These are phyloP conservation scores for Pyrenopolyporus hunteri DNA, from an alignment of 495 filamentous ascomycete genomes.

Conservation along the genomic window DNA sequence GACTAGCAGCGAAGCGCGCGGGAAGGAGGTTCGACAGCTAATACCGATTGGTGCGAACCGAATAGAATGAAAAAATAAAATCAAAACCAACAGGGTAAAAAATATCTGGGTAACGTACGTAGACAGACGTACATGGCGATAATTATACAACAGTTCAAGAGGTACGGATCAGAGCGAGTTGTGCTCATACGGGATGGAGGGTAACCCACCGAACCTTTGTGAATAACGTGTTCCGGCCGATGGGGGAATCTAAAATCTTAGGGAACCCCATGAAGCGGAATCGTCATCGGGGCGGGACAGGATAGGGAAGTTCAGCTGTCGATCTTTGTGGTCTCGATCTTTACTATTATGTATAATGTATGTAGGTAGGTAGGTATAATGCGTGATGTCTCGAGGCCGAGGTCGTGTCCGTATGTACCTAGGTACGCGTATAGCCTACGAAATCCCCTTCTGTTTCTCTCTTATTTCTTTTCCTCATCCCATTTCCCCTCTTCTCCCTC, in stretches of 20 bases:
- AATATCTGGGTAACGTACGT: background rate
- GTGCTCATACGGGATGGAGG: background rate
- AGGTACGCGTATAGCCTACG: too few species aligned
- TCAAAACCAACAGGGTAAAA: background rate
- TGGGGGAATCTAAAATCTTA: conserved; percentile 24
- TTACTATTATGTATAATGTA: conserved; percentile 12
- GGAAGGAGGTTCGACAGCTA: conserved; percentile 23
- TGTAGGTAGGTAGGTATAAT: too few species aligned
- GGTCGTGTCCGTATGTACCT: conserved; percentile 2
- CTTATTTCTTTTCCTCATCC: too few species aligned
- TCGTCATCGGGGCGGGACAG: conserved; percentile 2
- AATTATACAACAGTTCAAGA: too few species aligned
- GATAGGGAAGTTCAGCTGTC: conserved; percentile 18
- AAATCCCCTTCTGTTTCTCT: background rate
- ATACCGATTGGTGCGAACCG: background rate
- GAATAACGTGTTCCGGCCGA: background rate
- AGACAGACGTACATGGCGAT: too few species aligned
- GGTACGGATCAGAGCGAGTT: too few species aligned
- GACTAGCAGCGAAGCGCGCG: conserved; percentile 30
- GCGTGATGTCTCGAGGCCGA: conserved; percentile 17
- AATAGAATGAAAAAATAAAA: background rate
- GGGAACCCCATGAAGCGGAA: conserved; percentile 19
- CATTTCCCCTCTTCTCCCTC: too few species aligned
- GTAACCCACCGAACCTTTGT: background rate
- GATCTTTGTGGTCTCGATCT: conserved; percentile 36